Evolutionary conservation across 371 early-diverging fungal species (phyloP).

Genomic region (Nematocida major): DNA sequence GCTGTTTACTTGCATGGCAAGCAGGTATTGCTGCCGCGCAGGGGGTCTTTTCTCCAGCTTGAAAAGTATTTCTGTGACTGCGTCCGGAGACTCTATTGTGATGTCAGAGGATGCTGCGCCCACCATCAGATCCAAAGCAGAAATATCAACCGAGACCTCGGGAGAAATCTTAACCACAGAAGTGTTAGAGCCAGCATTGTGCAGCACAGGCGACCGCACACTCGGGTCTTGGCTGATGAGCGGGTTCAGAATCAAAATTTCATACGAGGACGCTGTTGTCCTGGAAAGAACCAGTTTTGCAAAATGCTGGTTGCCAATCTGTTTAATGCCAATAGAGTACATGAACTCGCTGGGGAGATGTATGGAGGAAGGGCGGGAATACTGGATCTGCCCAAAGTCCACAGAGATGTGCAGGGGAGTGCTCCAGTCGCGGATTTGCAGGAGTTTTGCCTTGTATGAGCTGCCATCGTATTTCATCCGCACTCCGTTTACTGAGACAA

Average conservation of each 20-base stretch:
- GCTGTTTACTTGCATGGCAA: constrained; percentile 16
- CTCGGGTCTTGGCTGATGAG: no score
- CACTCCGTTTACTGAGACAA: constrained; percentile 13
- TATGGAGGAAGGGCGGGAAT: background rate
- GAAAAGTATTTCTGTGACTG: constrained; percentile 27
- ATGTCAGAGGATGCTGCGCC: background rate
- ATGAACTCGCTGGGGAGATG: constrained; percentile 6
- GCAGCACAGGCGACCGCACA: no score
- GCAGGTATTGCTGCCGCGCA: background rate
- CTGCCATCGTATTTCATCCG: constrained; percentile 9
- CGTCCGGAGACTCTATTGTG: constrained; percentile 25
- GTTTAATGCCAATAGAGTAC: constrained; percentile 23
- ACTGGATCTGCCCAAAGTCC: constrained; percentile 14
- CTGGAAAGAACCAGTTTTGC: constrained; percentile 26
- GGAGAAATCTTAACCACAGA: background rate
- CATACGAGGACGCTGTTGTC: background rate
- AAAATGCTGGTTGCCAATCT: background rate
- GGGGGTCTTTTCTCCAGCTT: background rate
- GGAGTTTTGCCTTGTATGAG: background rate
- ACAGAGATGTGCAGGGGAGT: background rate
- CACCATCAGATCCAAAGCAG: constrained; percentile 2
- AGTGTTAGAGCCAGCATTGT: no score
- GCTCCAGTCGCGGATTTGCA: background rate
- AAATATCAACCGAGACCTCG: background rate
- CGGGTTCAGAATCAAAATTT: constrained; percentile 28